Percentiles rank a stretch among this genome's conserved stretches.
phyloP scores from a whole-genome alignment of 2,329 filamentous ascomycete genomes.

The Teratosphaeria gauchensis region DNA sequence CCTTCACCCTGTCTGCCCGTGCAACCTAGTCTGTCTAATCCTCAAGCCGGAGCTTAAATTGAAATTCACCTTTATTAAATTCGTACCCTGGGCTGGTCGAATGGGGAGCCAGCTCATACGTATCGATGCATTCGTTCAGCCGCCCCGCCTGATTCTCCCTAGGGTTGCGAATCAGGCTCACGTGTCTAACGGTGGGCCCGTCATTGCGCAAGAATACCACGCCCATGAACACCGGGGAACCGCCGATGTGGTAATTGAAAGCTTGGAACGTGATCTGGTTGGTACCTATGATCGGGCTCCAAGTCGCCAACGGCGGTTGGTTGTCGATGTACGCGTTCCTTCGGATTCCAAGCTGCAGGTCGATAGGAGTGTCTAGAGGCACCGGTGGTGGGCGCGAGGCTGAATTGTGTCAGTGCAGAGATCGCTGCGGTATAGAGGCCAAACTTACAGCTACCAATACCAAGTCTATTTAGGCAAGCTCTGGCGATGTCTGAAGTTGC shows the following conservation, averaged over 20 bases:
- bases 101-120: background rate
- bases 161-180: background rate
- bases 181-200: background rate
- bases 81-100: too few species aligned
- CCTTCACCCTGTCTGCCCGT: background rate
- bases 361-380: background rate
- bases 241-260: background rate
- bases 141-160: fast-evolving
- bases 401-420: background rate
- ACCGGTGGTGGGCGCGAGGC: too few species aligned
- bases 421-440: background rate
- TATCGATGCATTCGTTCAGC: background rate
- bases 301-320: background rate
- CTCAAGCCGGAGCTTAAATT: background rate
- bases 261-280: background rate
- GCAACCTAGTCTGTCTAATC: background rate
- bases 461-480: background rate
- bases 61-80: background rate
- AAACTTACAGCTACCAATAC: background rate
- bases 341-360: background rate
- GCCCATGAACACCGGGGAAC: background rate
- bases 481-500: background rate
- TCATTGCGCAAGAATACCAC: background rate
- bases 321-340: background rate
- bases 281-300: background rate